Evolutionary conservation across 2,329 filamentous ascomycete genomes (phyloP).

Genomic region (Colletotrichum australisinense): DNA sequence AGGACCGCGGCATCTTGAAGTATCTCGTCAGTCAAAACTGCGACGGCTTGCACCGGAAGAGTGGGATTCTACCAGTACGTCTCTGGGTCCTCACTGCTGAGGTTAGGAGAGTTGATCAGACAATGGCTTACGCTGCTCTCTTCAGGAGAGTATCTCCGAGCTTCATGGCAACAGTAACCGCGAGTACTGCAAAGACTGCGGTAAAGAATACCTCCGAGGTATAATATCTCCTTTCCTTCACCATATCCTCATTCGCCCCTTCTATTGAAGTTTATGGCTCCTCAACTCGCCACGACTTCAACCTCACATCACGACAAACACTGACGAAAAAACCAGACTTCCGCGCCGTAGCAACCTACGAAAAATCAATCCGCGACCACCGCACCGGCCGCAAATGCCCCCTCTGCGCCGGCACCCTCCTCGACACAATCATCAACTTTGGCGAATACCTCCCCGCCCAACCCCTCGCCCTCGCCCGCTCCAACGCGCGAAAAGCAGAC

Average conservation of each 20-base stretch:
- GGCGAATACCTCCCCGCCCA: conserved; percentile 49
- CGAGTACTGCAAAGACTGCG: conserved; percentile 56
- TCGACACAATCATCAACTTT: conserved; percentile 60
- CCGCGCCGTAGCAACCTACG: conserved; percentile 55
- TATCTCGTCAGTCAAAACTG: conserved; percentile 59
- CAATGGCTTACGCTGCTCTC: not conserved
- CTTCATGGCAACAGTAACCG: conserved; percentile 60
- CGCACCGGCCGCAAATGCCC: conserved; percentile 58
- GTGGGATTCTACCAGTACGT: conserved; percentile 56
- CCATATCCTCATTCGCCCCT: no score
- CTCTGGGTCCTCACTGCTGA: not conserved
- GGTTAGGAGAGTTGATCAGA: no score
- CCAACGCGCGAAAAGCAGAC: conserved; percentile 54
- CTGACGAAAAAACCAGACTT: conserved; percentile 47
- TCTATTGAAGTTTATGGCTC: no score
- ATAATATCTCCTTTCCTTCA: not conserved
- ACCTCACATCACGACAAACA: not conserved
- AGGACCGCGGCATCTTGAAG: conserved; percentile 53
- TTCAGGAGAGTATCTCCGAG: conserved; percentile 54
- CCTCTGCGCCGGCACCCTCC: conserved; percentile 49
- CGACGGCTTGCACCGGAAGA: conserved; percentile 57
- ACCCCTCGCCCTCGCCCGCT: conserved; percentile 45
- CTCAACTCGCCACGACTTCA: no score
- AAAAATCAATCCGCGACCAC: conserved; percentile 55
- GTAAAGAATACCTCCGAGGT: conserved; percentile 59